Conservation (phyloP, 495 filamentous ascomycete species). For the Aspergillus leporis region DNA sequence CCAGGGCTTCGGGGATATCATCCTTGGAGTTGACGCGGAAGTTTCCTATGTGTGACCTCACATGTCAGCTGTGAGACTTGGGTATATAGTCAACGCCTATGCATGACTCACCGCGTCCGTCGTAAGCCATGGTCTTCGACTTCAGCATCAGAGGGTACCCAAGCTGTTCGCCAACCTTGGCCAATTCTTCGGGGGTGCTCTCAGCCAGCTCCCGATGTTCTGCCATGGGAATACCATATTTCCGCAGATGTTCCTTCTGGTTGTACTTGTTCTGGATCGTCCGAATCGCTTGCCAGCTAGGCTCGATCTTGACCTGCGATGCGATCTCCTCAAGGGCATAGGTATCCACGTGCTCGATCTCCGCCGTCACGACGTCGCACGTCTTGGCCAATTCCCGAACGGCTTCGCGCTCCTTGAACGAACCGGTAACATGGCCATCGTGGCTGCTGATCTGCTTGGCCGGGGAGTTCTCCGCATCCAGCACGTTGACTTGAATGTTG, state of each 20-base stretch:
- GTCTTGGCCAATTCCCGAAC: conserved; percentile 73
- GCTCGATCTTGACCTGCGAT: conserved; percentile 67
- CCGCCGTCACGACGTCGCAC: conserved; percentile 88
- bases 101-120: conserved; percentile 65
- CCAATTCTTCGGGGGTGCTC: conserved; percentile 56
- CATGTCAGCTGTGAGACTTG: neutral
- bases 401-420: conserved; percentile 75
- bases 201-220: conserved; percentile 61
- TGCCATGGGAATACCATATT: conserved; percentile 68
- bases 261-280: conserved; percentile 95
- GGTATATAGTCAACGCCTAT: neutral
- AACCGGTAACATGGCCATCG: conserved; percentile 73
- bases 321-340: conserved; percentile 84
- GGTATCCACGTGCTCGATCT: conserved; percentile 97
- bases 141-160: conserved; percentile 96
- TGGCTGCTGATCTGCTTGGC: conserved; percentile 89
- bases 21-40: conserved; percentile 66
- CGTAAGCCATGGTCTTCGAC: conserved; percentile 88
- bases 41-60: conserved; percentile 56
- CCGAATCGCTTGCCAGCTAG: conserved; percentile 84
- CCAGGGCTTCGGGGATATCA: conserved; percentile 68
- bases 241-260: conserved; percentile 80
- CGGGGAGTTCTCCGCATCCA: conserved; percentile 77
- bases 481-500: conserved; percentile 75
- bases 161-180: conserved; percentile 60